Evolutionary conservation across 345 rosid genomes (phyloP).

Genomic region (Gossypium raimondii): DNA sequence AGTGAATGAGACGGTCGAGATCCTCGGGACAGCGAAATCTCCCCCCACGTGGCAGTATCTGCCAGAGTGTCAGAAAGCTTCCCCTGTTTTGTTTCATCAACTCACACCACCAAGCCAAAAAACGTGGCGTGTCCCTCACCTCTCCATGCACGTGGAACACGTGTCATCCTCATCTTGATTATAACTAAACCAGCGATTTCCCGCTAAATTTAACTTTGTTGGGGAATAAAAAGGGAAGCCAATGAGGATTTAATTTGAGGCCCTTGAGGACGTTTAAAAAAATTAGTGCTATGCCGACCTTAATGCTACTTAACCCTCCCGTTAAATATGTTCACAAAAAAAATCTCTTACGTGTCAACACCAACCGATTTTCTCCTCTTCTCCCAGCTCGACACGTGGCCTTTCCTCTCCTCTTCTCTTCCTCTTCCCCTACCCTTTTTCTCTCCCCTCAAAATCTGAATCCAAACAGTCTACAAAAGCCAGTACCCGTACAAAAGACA

Average conservation of each 20-base stretch:
- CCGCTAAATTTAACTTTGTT: conserved; percentile 26
- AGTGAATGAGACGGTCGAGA: conserved; percentile 17
- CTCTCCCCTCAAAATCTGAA: conserved; percentile 8
- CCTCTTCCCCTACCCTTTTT: background rate
- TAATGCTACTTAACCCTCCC: conserved; percentile 28
- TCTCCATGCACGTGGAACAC: conserved; percentile 14
- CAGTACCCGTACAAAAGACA: background rate
- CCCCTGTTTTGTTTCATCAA: background rate
- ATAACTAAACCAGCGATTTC: conserved; percentile 10
- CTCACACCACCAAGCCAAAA: background rate
- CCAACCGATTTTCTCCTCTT: conserved; percentile 17
- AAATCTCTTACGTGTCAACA: conserved; percentile 30
- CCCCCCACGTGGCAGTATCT: conserved; percentile 16
- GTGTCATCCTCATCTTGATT: conserved; percentile 6
- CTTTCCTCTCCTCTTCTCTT: background rate
- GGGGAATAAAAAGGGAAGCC: background rate
- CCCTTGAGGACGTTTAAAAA: background rate
- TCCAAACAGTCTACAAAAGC: background rate
- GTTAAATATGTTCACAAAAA: conserved; percentile 8
- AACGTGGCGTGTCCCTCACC: conserved; percentile 4
- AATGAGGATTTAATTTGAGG: background rate
- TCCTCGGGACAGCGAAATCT: conserved; percentile 23
- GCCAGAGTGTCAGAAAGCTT: background rate
- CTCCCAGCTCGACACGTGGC: conserved; percentile 40
- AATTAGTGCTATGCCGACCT: conserved; percentile 33